Evolutionary conservation across 495 filamentous ascomycete species (phyloP).

Genomic region (Eremomyces bilateralis): DNA sequence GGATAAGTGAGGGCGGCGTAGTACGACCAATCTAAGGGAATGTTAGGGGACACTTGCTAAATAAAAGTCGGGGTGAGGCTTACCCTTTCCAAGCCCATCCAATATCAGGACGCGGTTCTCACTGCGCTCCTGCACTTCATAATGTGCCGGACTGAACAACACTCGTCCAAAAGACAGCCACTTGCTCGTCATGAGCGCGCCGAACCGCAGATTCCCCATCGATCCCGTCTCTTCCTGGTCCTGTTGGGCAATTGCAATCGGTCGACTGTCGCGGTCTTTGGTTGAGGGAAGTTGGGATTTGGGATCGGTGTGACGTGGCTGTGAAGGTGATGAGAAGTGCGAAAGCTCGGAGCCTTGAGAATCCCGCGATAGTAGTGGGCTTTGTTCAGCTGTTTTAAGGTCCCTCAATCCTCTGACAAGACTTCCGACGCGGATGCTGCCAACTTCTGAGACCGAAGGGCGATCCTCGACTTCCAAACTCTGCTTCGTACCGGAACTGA

Average conservation of each 20-base stretch:
- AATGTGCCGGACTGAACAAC: conserved; percentile 79
- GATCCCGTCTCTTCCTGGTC: conserved; percentile 27
- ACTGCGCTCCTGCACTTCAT: conserved; percentile 35
- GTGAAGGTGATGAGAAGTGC: not conserved
- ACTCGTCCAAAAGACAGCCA: conserved; percentile 94
- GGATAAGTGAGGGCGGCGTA: conserved; percentile 89
- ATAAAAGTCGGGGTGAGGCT: too few relatives aligned
- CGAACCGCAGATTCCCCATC: conserved; percentile 65
- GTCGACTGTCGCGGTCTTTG: conserved; percentile 21
- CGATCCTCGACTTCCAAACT: too few relatives aligned
- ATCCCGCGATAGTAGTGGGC: too few relatives aligned
- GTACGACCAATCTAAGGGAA: conserved; percentile 66
- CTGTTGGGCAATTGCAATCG: conserved; percentile 25
- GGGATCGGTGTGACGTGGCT: not conserved
- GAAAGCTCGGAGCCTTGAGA: too few relatives aligned
- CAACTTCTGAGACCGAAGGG: too few relatives aligned
- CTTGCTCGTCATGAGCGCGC: conserved; percentile 51
- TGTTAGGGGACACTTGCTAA: conserved; percentile 30
- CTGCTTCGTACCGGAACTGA: too few relatives aligned
- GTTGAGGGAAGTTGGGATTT: not conserved
- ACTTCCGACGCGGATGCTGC: too few relatives aligned
- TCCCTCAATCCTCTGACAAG: too few relatives aligned
- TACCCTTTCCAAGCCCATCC: conserved; percentile 57
- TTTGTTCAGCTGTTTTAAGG: too few relatives aligned
- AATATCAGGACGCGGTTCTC: conserved; percentile 57